Evolutionary conservation across 2,329 filamentous ascomycete genomes (phyloP).

Genomic region (Epicoccum nigrum): DNA sequence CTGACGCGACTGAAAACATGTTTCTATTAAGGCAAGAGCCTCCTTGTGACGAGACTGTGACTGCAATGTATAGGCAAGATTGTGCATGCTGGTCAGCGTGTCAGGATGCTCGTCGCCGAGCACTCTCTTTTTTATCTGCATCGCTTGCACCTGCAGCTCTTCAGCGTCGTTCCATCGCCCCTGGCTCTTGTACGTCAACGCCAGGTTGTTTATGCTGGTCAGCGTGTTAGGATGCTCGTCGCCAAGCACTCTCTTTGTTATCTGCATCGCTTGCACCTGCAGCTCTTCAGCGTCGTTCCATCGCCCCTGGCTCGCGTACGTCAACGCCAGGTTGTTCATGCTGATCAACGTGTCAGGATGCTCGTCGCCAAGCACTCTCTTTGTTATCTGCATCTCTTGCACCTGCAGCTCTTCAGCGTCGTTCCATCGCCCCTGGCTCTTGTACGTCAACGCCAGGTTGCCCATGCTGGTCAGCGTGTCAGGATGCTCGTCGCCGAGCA

Average conservation of each 20-base stretch:
- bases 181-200: not conserved
- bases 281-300: not conserved
- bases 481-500: not conserved
- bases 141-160: not conserved
- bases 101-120: not conserved
- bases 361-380: not conserved
- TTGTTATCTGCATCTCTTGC: not conserved
- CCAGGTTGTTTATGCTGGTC: not conserved
- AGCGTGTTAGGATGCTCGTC: constrained; percentile 19
- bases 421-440: not conserved
- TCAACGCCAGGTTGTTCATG: not conserved
- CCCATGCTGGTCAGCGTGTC: not conserved
- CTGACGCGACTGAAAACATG: constrained; percentile 2
- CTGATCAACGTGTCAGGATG: not conserved
- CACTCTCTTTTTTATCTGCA: not conserved
- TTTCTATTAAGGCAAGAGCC: constrained; percentile 11
- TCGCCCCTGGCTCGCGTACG: not conserved
- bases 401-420: constrained; percentile 15
- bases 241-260: not conserved
- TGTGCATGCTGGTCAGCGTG: not conserved
- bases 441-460: not conserved
- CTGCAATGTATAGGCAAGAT: constrained; percentile 4
- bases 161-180: not conserved
- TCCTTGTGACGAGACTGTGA: constrained; percentile 1
- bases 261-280: not conserved